Conservation (phyloP, 164 flowering plant species). For the Macadamia integrifolia region DNA sequence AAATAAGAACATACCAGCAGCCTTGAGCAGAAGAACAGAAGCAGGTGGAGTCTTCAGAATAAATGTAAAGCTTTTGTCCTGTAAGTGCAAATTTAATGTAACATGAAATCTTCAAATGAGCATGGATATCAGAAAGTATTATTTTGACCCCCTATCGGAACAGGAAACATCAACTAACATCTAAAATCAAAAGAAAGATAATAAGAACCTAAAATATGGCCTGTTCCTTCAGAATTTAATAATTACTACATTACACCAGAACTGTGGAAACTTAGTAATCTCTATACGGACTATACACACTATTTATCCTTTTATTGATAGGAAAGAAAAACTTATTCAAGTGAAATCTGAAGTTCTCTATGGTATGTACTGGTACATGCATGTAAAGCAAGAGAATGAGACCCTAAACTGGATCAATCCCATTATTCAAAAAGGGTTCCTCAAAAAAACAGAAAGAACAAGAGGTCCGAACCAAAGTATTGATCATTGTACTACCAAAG, state of each 20-base stretch:
- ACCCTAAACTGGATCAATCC: too few relatives aligned
- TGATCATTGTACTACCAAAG: background rate
- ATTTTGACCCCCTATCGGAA: too few relatives aligned
- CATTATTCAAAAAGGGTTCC: background rate
- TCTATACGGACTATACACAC: too few relatives aligned
- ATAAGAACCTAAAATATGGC: background rate
- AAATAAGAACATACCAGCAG: slow-evolving; percentile 56
- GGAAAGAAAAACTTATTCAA: too few relatives aligned
- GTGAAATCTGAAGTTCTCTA: too few relatives aligned
- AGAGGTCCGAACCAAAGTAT: background rate
- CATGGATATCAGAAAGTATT: too few relatives aligned
- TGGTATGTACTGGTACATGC: too few relatives aligned
- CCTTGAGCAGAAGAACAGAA: slow-evolving; percentile 87
- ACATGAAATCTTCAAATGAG: background rate
- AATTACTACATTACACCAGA: too few relatives aligned
- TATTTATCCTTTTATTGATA: too few relatives aligned
- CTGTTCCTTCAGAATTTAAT: background rate
- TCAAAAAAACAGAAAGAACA: background rate
- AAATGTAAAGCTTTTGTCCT: slow-evolving; percentile 97
- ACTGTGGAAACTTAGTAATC: too few relatives aligned
- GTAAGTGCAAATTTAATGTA: slow-evolving; percentile 12
- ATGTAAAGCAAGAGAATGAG: too few relatives aligned
- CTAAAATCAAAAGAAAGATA: background rate
- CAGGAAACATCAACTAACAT: too few relatives aligned
- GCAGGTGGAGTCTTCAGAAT: slow-evolving; percentile 95